Evolutionary conservation across 2,329 filamentous ascomycete species (phyloP), one percentile per base, ranked within the genome.

Genomic region (Alternaria tenuissima): DNA sequence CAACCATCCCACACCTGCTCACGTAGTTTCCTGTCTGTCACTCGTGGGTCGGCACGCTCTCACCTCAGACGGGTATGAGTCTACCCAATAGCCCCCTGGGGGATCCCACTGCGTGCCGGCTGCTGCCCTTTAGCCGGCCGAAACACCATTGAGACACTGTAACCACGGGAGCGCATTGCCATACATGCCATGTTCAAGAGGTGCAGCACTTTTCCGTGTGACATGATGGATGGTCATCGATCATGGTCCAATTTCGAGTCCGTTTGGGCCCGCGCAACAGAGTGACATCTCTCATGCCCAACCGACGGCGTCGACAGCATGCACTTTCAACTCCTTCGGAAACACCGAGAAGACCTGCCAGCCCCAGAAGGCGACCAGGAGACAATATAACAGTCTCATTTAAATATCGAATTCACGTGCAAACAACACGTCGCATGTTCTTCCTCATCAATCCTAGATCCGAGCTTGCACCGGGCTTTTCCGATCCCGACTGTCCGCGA

Each of bases 21-120:
- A 34, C 32, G 5, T 34, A 16, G 32, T 16, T 14, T 34, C 32
- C 14, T 14, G 11, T 36, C 32, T 36, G 32, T 12, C 32, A 6
- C 32, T 36, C 32, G 14, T 57, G 62, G 56, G 38, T 36, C 62
- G 59, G 59, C 48, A 55, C 62, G 49, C 52, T 57, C 62, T 62
- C 49, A 60, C 62, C 49, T 60, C 55, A 64, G 56, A 59, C 53
- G 53, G 59, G 32, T 30, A 20, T 26, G 20, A 9, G 12, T 36
- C 32, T 14, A 6, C 3, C 32, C 32, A 36, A 36, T 53, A 36
- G 55, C n/a, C 49, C 38, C 20, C 26, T 43, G 38, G 12, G 7
- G 12, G 11, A 22, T 32, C 16, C 7, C n/a, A 20, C 3, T 34
- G 38, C 26, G 51, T 28, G 32, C 39, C 51, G 9, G 18, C 28